phyloP scores from a whole-genome alignment of 495 filamentous ascomycete species.

The Talaromyces trachyspermus region DNA sequence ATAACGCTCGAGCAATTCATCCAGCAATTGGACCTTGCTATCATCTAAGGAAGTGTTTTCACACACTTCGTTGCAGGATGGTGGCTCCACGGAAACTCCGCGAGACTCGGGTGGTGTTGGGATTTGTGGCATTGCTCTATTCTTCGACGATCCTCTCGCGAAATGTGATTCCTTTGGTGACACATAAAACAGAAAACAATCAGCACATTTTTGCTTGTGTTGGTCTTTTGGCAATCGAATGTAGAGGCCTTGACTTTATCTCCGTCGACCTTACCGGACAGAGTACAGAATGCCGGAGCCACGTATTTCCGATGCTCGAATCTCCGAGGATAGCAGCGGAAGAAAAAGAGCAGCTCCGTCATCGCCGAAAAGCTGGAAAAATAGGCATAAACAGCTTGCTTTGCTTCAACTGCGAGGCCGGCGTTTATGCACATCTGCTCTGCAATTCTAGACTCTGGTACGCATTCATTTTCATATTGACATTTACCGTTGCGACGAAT shows the following conservation, averaged over 20 bases:
- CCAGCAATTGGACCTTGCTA: conserved; percentile 39
- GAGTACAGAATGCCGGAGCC: conserved; percentile 1
- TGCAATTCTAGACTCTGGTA: neutral
- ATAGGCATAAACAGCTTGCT: neutral
- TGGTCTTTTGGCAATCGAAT: neutral
- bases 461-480: neutral
- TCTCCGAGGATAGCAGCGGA: conserved; percentile 2
- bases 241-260: neutral
- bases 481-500: neutral
- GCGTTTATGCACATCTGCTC: too few relatives aligned
- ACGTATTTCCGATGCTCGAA: conserved; percentile 3
- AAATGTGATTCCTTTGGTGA: neutral
- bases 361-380: conserved; percentile 17
- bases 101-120: conserved; percentile 32
- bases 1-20: conserved; percentile 61
- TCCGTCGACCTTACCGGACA: neutral
- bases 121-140: conserved; percentile 30
- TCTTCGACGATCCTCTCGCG: too few relatives aligned
- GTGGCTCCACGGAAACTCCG: conserved; percentile 22
- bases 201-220: neutral
- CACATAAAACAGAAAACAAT: neutral
- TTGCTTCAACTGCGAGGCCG: too few relatives aligned
- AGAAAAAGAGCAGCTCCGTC: conserved; percentile 23
- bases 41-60: conserved; percentile 16
- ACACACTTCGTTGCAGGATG: conserved; percentile 5